Conservation (phyloP, 495 filamentous ascomycete genomes). For the Stereocaulon alpinum region DNA sequence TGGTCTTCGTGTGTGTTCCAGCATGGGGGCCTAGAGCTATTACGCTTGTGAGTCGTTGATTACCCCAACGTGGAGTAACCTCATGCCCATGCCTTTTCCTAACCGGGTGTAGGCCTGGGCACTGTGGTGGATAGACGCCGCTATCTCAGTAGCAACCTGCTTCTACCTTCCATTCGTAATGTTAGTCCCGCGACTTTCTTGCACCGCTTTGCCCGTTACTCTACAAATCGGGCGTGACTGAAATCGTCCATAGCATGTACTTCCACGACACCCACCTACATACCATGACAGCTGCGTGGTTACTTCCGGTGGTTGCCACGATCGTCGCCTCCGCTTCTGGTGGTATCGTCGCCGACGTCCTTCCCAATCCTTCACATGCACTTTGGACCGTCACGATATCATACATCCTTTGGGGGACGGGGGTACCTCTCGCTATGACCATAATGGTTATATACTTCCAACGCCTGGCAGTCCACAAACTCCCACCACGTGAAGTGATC, state of each 20-base stretch:
- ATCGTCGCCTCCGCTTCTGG: slow-evolving; percentile 52
- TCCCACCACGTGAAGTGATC: slow-evolving; percentile 49
- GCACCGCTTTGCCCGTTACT: background rate
- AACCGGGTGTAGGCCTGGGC: slow-evolving; percentile 32
- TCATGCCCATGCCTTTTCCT: background rate
- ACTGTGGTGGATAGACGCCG: slow-evolving; percentile 50
- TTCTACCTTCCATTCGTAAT: slow-evolving; percentile 46
- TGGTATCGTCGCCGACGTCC: slow-evolving; percentile 41
- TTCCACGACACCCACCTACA: slow-evolving; percentile 29
- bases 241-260: slow-evolving; percentile 24
- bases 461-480: slow-evolving; percentile 45
- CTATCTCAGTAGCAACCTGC: slow-evolving; percentile 39
- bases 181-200: slow-evolving; percentile 26
- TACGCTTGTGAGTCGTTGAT: slow-evolving; percentile 19
- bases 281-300: slow-evolving; percentile 48
- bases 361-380: slow-evolving; percentile 42
- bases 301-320: slow-evolving; percentile 49
- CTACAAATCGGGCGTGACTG: background rate
- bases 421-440: slow-evolving; percentile 43
- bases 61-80: background rate
- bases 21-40: slow-evolving; percentile 35
- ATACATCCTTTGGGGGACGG: slow-evolving; percentile 52
- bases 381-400: slow-evolving; percentile 45
- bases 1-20: slow-evolving; percentile 44
- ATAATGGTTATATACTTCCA: slow-evolving; percentile 52